A percentile compares a stretch with the other conserved stretches of the same genome.
Conservation (phyloP, 257 asterid species). For the Nicotiana obtusifolia region DNA sequence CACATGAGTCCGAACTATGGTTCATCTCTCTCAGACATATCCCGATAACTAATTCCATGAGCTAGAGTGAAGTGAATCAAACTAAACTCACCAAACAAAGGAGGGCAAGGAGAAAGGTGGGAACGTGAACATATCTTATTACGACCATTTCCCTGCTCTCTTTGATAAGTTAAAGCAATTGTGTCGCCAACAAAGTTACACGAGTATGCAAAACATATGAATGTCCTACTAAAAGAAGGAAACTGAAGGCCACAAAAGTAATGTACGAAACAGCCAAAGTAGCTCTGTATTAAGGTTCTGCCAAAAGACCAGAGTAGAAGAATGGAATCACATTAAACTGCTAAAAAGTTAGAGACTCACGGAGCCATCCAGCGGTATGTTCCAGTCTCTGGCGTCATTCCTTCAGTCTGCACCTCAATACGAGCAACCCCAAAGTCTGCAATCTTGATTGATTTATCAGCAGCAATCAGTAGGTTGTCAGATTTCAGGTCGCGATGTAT, state of each 20-base stretch:
- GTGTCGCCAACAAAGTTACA: background rate
- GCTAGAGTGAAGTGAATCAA: background rate
- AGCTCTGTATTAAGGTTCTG: background rate
- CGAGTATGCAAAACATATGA: background rate
- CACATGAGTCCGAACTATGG: background rate
- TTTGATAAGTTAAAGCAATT: background rate
- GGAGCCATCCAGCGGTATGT: slow-evolving; percentile 99
- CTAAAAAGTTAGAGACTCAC: slow-evolving; percentile 44
- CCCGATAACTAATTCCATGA: background rate
- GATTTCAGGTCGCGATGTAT: slow-evolving; percentile 95
- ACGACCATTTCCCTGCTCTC: background rate
- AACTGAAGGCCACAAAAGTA: background rate
- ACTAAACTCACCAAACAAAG: background rate
- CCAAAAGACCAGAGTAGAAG: background rate
- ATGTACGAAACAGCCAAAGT: background rate
- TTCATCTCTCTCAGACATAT: background rate
- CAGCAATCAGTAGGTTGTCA: slow-evolving; percentile 84
- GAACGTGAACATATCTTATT: background rate
- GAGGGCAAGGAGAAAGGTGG: background rate
- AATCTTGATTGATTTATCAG: slow-evolving; percentile 89
- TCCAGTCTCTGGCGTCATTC: slow-evolving; percentile 99
- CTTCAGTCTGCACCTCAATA: slow-evolving; percentile 96
- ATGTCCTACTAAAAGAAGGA: background rate
- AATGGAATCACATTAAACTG: background rate
- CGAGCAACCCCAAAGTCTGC: slow-evolving; percentile 99